Conservation (phyloP, 2,329 filamentous ascomycete genomes). For the Epichloe hybrida region DNA sequence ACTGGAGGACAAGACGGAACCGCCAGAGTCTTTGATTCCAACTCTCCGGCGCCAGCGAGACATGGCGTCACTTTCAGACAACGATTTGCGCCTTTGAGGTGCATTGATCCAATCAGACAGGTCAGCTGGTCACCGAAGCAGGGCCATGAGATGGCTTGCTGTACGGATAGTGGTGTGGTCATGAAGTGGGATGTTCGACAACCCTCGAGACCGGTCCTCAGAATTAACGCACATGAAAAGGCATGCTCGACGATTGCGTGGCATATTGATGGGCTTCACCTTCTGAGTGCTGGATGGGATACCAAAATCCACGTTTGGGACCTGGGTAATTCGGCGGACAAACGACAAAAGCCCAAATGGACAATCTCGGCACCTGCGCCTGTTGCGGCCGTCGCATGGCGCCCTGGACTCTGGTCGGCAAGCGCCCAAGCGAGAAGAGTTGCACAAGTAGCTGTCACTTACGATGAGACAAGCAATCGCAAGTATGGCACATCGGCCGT, state of each 20-base stretch:
- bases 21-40: slow-evolving; percentile 46
- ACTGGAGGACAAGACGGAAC: slow-evolving; percentile 52
- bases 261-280: slow-evolving; percentile 55
- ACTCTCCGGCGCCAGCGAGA: slow-evolving; percentile 30
- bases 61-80: slow-evolving; percentile 38
- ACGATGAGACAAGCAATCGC: slow-evolving; percentile 42
- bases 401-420: slow-evolving; percentile 52
- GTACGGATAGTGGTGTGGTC: slow-evolving; percentile 47
- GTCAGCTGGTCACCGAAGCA: slow-evolving; percentile 53
- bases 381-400: slow-evolving; percentile 46
- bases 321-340: slow-evolving; percentile 43
- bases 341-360: slow-evolving; percentile 51
- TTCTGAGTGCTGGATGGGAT: slow-evolving; percentile 50
- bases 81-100: slow-evolving; percentile 26
- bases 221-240: slow-evolving; percentile 49
- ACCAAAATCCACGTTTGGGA: slow-evolving; percentile 53
- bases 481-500: slow-evolving; percentile 43
- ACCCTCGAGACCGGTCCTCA: slow-evolving; percentile 36
- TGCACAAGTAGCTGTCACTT: slow-evolving; percentile 48
- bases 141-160: slow-evolving; percentile 49
- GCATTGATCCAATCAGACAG: slow-evolving; percentile 36
- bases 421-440: slow-evolving; percentile 45
- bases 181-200: slow-evolving; percentile 53
- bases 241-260: slow-evolving; percentile 47
- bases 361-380: slow-evolving; percentile 47